Percentiles rank a stretch among this genome's conserved stretches.
These are phyloP conservation scores for Tetraselmis chui DNA, from an alignment of 139 green algal genomes.

Conservation along the genomic window DNA sequence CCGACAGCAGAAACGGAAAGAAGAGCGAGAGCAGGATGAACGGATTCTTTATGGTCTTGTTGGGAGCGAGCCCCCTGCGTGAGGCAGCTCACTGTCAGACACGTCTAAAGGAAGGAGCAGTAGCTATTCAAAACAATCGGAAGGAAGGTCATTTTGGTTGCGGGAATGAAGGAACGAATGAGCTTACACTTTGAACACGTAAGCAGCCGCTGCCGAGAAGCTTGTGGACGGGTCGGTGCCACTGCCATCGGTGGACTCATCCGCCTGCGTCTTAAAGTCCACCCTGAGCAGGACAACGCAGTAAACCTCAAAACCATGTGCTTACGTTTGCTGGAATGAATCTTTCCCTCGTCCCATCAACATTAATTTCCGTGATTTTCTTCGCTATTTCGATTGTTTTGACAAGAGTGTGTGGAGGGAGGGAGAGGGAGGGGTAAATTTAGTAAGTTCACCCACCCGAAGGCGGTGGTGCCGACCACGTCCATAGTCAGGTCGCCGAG, in stretches of 20 bases:
- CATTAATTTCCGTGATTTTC: too few species aligned
- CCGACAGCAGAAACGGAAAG: background rate
- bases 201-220: background rate
- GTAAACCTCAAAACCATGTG: too few species aligned
- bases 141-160: too few species aligned
- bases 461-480: constrained; percentile 47
- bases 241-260: background rate
- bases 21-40: background rate
- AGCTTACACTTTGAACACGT: background rate
- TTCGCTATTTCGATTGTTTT: too few species aligned
- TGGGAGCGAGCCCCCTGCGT: background rate
- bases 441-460: constrained; percentile 42
- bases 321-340: too few species aligned
- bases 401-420: too few species aligned
- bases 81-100: too few species aligned
- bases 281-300: background rate
- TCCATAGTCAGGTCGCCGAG: constrained; percentile 44
- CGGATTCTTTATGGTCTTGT: background rate
- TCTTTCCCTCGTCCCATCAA: too few species aligned
- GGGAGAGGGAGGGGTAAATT: too few species aligned
- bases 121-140: too few species aligned
- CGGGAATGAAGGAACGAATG: background rate
- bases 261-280: background rate
- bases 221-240: background rate
- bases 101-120: too few species aligned